These are phyloP conservation scores for Pseudonitzschia multistriata DNA, from an alignment of 108 stramenopile genomes.

Conservation along the genomic window DNA sequence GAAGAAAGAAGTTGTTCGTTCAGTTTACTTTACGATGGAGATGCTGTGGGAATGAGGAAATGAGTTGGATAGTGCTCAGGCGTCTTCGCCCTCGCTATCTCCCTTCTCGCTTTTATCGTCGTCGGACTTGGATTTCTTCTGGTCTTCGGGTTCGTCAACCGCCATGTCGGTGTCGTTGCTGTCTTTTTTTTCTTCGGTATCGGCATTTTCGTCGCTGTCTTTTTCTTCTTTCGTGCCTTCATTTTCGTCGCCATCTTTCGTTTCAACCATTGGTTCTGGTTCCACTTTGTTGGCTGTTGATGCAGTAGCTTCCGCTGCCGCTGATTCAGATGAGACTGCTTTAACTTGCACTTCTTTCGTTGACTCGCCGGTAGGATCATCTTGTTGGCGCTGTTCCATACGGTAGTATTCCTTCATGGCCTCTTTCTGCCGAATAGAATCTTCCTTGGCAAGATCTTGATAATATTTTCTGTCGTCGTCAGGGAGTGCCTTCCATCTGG, in stretches of 20 bases:
- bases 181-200: not conserved
- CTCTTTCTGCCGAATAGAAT: slow-evolving; percentile 49
- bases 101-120: not conserved
- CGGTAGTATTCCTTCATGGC: slow-evolving; percentile 60
- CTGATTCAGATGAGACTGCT: no score
- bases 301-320: not conserved
- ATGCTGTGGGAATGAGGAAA: no score
- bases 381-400: slow-evolving; percentile 18
- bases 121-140: not conserved
- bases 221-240: not conserved
- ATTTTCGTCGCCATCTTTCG: not conserved
- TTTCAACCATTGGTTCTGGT: not conserved
- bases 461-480: slow-evolving; percentile 47
- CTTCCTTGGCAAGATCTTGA: slow-evolving; percentile 51
- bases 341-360: not conserved
- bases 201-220: not conserved
- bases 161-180: not conserved
- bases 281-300: not conserved
- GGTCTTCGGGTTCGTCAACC: not conserved
- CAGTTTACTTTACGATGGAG: no score
- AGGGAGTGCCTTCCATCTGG: slow-evolving; percentile 52
- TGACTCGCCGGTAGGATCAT: not conserved
- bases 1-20: no score
- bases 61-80: no score
- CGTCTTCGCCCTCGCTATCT: not conserved